Percentiles rank a stretch among this genome's conserved stretches.
These are phyloP conservation scores for Ceratocystis variospora DNA, from an alignment of 2,329 filamentous ascomycete genomes.

Conservation along the genomic window DNA sequence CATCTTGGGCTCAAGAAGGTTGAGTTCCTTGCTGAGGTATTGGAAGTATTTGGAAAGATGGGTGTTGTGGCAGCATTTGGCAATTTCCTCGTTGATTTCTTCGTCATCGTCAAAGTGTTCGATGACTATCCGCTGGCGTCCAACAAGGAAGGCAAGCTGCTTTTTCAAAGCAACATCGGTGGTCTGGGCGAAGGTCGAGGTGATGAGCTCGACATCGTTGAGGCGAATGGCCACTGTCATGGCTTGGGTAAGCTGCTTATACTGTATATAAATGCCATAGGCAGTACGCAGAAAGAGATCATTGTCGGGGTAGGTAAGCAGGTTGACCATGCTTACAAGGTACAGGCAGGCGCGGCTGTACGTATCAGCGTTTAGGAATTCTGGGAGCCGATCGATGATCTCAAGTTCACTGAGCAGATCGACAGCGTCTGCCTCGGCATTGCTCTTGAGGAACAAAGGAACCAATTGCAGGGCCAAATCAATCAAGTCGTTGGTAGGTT, in stretches of 20 bases:
- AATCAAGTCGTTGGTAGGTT: conserved; percentile 68
- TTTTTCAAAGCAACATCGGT: conserved; percentile 73
- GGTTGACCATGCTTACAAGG: conserved; percentile 97
- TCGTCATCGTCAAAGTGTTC: conserved; percentile 49
- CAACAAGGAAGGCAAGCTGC: conserved; percentile 86
- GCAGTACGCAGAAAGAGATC: conserved; percentile 87
- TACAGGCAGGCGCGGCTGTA: conserved; percentile 89
- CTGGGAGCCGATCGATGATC: conserved; percentile 82
- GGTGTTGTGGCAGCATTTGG: conserved; percentile 75
- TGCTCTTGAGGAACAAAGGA: conserved; percentile 90
- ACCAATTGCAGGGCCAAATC: conserved; percentile 75
- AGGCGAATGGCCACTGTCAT: conserved; percentile 88
- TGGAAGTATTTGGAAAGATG: conserved; percentile 88
- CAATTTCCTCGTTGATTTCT: conserved; percentile 59
- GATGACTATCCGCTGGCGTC: conserved; percentile 77
- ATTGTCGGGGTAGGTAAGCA: conserved; percentile 95
- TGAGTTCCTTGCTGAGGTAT: conserved; percentile 83
- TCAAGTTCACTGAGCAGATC: conserved; percentile 95
- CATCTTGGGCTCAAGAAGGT: conserved; percentile 90
- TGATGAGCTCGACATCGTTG: conserved; percentile 74
- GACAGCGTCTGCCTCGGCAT: conserved; percentile 94
- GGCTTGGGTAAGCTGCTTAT: conserved; percentile 85
- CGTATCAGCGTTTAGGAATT: conserved; percentile 86
- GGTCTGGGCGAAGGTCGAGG: conserved; percentile 65
- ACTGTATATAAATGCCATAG: conserved; percentile 83